phyloP scores from a whole-genome alignment of 257 asterid species.

The Penstemon davidsonii region DNA sequence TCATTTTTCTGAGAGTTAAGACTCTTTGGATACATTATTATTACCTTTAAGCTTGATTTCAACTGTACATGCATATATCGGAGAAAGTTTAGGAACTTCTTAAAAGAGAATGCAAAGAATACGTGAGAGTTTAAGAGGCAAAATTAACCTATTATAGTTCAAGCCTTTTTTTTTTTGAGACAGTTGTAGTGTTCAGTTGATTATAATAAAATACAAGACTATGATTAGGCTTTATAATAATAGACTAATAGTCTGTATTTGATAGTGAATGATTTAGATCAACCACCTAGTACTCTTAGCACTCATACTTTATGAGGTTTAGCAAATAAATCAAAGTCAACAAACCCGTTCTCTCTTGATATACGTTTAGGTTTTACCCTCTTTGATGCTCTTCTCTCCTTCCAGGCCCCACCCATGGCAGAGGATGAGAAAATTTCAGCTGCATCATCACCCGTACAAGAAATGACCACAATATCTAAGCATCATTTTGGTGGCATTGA shows the following conservation, averaged over 20 bases:
- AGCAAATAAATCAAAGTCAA: background rate
- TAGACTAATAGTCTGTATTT: background rate
- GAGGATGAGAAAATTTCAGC: slow-evolving; percentile 24
- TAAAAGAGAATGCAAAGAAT: too few relatives aligned
- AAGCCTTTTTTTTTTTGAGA: too few relatives aligned
- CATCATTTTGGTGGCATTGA: slow-evolving; percentile 53
- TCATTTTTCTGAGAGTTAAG: too few relatives aligned
- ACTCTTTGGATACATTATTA: too few relatives aligned
- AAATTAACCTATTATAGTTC: too few relatives aligned
- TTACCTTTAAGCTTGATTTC: too few relatives aligned
- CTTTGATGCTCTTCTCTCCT: slow-evolving; percentile 28
- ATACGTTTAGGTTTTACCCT: slow-evolving; percentile 21
- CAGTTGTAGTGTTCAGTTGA: too few relatives aligned
- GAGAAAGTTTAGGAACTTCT: too few relatives aligned
- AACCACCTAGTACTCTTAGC: background rate
- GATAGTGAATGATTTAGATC: background rate
- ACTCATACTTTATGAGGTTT: background rate
- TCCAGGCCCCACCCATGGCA: slow-evolving; percentile 29
- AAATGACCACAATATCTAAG: slow-evolving; percentile 58
- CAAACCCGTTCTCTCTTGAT: background rate
- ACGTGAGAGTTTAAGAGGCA: too few relatives aligned
- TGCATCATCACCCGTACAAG: slow-evolving; percentile 31
- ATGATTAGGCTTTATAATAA: background rate
- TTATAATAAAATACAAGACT: background rate
- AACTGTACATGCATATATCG: too few relatives aligned